Base-by-base conservation (phyloP, 2,329 filamentous ascomycete genomes). In the Trichoderma sp. region DNA sequence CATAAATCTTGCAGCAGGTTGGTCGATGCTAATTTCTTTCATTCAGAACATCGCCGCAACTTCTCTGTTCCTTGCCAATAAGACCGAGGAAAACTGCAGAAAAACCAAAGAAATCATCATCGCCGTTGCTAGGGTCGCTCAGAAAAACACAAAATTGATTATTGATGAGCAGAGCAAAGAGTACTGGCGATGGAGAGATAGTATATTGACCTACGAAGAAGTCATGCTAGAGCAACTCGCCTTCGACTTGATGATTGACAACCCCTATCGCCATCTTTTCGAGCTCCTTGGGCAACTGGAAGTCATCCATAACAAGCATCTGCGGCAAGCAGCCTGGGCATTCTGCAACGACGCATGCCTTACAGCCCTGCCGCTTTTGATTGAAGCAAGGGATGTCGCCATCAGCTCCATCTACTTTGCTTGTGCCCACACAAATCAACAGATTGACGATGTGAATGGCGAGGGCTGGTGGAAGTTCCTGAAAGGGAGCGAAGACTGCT, bases 131-230 rank as follows among this genome's bases (percentile, higher is more conserved):
- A 93, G 95, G 73, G 93, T 97, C 24, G 96, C 95, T 32, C 94
- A 97, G 79, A 98, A 99, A 82, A 95, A 98, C 74, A 85, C 93
- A 1, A 92, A 93, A 75, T 87, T 97, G 69, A 84, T 95, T 66
- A 92, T 98, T 64, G 96, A 99, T 77, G 96, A 98, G 80, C 94
- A 98, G 79, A 96, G 92, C 73, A 98, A 97, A 77, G 96, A 99
- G 77, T 99, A 96, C 78, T 99, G 96, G 96, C 89, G 92, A 76
- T 99, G 96, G 96, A 89, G 94, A 70, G 96, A 99, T 77, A 96
- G 91, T 69, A 97, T 99, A 68, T 83, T 98, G 16, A 90, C 91
- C 72, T 93, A 96, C 76, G 96, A 99, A 81, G 96, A 98, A 77
- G 84, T 95, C 54, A 91, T 99, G 82, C 86, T 99, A 18, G 96